Evolutionary conservation across 176 grass and related monocot genomes (phyloP).

Genomic region (Areca catechu): DNA sequence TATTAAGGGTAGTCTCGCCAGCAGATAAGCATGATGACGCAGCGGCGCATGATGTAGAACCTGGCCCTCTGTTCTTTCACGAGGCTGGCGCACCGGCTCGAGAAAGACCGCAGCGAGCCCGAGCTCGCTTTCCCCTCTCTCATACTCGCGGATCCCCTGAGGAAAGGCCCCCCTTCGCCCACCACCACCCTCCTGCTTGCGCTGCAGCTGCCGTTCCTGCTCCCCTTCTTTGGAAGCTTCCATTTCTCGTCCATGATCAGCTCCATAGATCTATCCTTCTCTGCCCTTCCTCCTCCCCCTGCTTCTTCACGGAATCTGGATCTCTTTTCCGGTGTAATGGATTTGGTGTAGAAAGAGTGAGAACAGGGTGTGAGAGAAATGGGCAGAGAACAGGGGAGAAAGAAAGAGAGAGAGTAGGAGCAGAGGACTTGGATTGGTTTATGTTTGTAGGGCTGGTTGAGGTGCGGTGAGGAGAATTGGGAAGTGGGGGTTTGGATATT

Average conservation of each 20-base stretch:
- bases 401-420: neutral
- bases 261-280: slow-evolving; percentile 29
- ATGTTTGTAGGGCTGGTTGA: no score
- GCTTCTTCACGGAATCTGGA: no score
- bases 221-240: slow-evolving; percentile 86
- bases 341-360: no score
- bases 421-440: no score
- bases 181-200: slow-evolving; percentile 38
- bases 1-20: slow-evolving; percentile 71
- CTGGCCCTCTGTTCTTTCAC: slow-evolving; percentile 91
- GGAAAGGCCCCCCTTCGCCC: slow-evolving; percentile 12
- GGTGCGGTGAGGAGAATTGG: no score
- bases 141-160: slow-evolving; percentile 51
- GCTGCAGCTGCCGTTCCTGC: slow-evolving; percentile 42
- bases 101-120: slow-evolving; percentile 29
- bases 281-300: no score
- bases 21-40: slow-evolving; percentile 90
- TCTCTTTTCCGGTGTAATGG: no score
- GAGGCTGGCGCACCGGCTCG: slow-evolving; percentile 61
- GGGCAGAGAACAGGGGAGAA: neutral
- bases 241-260: slow-evolving; percentile 85
- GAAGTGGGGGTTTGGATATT: no score
- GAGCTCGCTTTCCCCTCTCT: slow-evolving; percentile 37
- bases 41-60: slow-evolving; percentile 96
- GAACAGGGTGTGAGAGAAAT: no score